These are phyloP conservation scores for Neopestalotiopsis sp. DNA, from an alignment of 2,329 filamentous ascomycete species.

Conservation along the genomic window DNA sequence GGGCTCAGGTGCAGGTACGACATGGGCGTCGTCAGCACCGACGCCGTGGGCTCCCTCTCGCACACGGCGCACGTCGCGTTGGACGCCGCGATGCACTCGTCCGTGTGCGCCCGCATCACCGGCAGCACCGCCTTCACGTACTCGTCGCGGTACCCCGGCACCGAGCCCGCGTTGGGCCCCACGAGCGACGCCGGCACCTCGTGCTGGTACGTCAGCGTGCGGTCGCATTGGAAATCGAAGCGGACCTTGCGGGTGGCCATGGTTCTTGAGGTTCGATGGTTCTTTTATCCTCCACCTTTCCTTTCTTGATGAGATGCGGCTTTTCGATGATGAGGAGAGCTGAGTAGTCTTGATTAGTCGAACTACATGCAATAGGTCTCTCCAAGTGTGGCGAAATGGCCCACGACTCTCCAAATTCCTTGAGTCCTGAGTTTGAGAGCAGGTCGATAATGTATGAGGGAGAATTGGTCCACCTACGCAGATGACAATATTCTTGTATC, in stretches of 20 bases:
- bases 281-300: neutral
- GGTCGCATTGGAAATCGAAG: slow-evolving; percentile 18
- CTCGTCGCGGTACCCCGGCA: slow-evolving; percentile 12
- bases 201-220: slow-evolving; percentile 14
- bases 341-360: too few relatives aligned
- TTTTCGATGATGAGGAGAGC: too few relatives aligned
- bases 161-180: neutral
- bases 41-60: slow-evolving; percentile 4
- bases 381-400: too few relatives aligned
- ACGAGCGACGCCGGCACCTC: slow-evolving; percentile 16
- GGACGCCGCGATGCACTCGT: slow-evolving; percentile 17
- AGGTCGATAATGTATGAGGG: too few relatives aligned
- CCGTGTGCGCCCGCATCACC: slow-evolving; percentile 17
- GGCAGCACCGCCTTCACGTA: slow-evolving; percentile 18
- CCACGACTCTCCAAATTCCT: too few relatives aligned
- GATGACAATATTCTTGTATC: too few relatives aligned
- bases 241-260: slow-evolving; percentile 17
- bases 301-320: too few relatives aligned
- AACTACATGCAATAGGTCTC: too few relatives aligned
- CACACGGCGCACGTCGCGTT: slow-evolving; percentile 11
- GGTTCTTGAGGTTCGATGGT: neutral
- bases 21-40: slow-evolving; percentile 19
- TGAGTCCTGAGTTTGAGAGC: too few relatives aligned
- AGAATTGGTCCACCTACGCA: too few relatives aligned
- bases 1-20: slow-evolving; percentile 19